A percentile compares a stretch with the other conserved stretches of the same genome.
Evolutionary conservation across 805 yeast genomes (phyloP).

Genomic region (Candida easanensis): DNA sequence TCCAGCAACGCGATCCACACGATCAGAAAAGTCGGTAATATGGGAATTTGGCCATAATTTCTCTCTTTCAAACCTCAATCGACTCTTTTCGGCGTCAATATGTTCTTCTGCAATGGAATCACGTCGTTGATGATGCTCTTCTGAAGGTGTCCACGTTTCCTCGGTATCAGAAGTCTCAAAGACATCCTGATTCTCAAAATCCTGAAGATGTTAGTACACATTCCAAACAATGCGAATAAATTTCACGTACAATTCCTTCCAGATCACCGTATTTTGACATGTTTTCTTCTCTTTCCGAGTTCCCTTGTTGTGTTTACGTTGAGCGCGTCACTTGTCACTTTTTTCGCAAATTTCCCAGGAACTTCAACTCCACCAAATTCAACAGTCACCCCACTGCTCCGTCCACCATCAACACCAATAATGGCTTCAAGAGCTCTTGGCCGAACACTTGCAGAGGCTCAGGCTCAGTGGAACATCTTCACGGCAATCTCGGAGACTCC

Average conservation of each 20-base stretch:
- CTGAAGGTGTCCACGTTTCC: constrained; percentile 24
- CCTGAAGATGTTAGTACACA: constrained; percentile 14
- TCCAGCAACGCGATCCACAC: constrained; percentile 34
- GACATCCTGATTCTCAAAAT: constrained; percentile 32
- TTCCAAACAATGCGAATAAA: background rate
- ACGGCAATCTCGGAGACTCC: constrained; percentile 30
- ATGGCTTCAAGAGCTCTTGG: background rate
- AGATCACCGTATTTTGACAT: constrained; percentile 19
- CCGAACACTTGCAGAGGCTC: background rate
- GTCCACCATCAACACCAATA: background rate
- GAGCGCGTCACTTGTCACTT: background rate
- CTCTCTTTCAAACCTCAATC: constrained; percentile 35
- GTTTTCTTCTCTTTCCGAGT: background rate
- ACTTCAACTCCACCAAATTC: background rate
- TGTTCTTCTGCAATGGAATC: constrained; percentile 24
- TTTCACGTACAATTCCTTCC: constrained; percentile 20
- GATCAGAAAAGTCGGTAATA: background rate
- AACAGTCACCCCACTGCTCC: too few relatives aligned
- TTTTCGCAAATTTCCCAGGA: background rate
- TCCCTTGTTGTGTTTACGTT: background rate
- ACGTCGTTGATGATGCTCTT: constrained; percentile 11
- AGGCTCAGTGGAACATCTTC: constrained; percentile 35
- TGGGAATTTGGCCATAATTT: background rate
- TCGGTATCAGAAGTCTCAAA: constrained; percentile 42
- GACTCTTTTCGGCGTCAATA: constrained; percentile 20